Base-by-base conservation (phyloP, 2,329 filamentous ascomycete species). In the Xylaria sp. region DNA sequence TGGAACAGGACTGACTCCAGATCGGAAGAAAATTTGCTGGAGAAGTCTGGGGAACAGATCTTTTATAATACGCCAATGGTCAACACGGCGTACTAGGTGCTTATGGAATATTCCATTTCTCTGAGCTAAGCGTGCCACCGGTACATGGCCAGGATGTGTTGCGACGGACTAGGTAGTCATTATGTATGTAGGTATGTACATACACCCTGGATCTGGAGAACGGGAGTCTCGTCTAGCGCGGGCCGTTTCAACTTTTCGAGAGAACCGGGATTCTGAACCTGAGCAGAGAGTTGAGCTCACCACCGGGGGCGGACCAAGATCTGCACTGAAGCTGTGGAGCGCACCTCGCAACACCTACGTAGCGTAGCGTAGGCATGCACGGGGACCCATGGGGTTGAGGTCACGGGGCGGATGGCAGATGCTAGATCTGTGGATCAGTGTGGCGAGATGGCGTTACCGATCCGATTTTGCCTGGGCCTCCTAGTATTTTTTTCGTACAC, bases 31-130 rank as follows among this genome's bases (percentile, higher is more conserved):
- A 11, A 51, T 13, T 51, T 50, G 44, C 59, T 56, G 59, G 59
- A 57, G 54, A 59, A 63, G 59, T 58, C 61, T 37, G 53, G 61
- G 59, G 54, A 57, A 59, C 59, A 2, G 23, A 59, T 61, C 19
- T 54, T 61, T 59, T 59, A 61, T 63, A 63, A 61, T 63, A 63
- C 37, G 48, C 47, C 39, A 39, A 50, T 16, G 50, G 39, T 50
- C 18, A 13, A 23, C 51, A 48, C 39, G 51, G 55, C 34, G 49
- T 49, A 55, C 42, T 30, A 48, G 42, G 18, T 10, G 16, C 8
- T 18, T 4, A 42, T 18, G 47, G 37, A 52, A 47, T 18, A 34
- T 52, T 48, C 58, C 13, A 55, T 46, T 51, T 55, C 16, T 18
- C 52, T 16, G 10, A 48, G 30, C 54, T 49, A 52, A 30, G 46